Evolutionary conservation across 768 basidiomycete species (phyloP), one percentile per base, ranked within the genome.

Genomic region (Tephrocybe sp.): DNA sequence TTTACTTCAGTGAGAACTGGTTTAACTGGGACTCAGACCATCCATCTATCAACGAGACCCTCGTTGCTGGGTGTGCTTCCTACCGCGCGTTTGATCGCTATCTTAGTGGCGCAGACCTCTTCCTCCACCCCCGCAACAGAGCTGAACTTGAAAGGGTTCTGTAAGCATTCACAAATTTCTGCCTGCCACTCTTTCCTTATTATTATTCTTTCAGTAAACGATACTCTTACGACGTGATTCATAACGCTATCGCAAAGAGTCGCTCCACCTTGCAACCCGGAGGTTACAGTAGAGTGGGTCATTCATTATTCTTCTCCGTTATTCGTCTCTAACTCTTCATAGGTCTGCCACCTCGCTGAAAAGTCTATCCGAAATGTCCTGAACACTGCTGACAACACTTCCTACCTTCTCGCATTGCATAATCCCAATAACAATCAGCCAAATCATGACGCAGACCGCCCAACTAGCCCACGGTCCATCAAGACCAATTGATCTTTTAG

Each of bases 21-120:
- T 76, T 77, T 55, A 72, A 70, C 38, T 89, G 87, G 87, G 85
- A 89, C 62, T 75, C 78, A 32, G 80, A 87, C 58, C 80, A 84
- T 56, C 82, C 82, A 12, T 79, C 80, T 11, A 73, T 87, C 61
- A 76, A 87, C 69, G 87, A 90, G 65, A 81, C 80, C 2, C 77
- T 90, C 51, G 79, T 90, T 36, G 85, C 89, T 1, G 80, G 83
- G 17, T 87, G 82, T 59, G 87, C 89, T n/a, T 84, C 89, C 4
- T 92, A 92, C 67, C 77, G 85, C 56, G 86, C 89, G 2, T 82
- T 92, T 60, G 80, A 80, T 58, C 84, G 89, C 48, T 92, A 82
- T 58, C 77, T 90, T 42, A 72, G 73, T 36, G 88, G 86, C 26
- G 75, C 79, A 44, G 87, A 90, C 69, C 70, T 92, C 3, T 83